Evolutionary conservation across 179 eudicot genomes (phyloP), one percentile per base, ranked within the genome.

Genomic region (Beta macrorhiza): DNA sequence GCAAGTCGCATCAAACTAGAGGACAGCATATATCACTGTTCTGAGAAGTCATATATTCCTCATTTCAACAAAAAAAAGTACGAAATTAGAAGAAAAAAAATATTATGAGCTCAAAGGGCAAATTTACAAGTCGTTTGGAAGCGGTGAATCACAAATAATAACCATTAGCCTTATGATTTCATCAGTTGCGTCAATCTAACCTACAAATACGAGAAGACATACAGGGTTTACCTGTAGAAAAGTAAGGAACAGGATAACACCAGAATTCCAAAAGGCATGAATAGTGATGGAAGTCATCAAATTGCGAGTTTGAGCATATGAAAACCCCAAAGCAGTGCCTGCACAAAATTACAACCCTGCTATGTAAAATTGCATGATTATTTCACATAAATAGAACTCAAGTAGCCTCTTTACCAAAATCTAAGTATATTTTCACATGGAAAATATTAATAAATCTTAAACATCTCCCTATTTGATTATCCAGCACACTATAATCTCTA

Each of bases 231-330:
- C 99, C 99, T 91, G 97, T 81, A 96, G 98, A 86, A 96, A 91
- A 57, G 98, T 92, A 63, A 96, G 98, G 83, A 96, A 85, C 87
- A 96, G 83, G 82, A 96, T 91, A 63, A 94, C 98, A 52, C 99
- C 99, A 14, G 98, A 94, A 87, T 96, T 96, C 98, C 99, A 96
- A 53, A 96, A 57, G 53, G 98, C 90, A 74, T 96, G 99, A 78
- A 96, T 91, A 14, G 91, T 90, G 81, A 96, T 94, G 63, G 99
- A 92, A 67, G 99, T 91, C 80, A 94, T 86, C 87, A 96, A 90
- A 87, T 96, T 96, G 80, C 97, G 97, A 49, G 99, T 96, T 84
- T 96, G 99, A 83, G 99, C 97, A 83, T 96, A 96, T 53, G 98
- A 94, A 67, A 96, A 84, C 59, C 99, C 99, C 91, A 96, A 87